phyloP scores from a whole-genome alignment of 2,329 filamentous ascomycete species.

The Gaeumannomyces tritici region DNA sequence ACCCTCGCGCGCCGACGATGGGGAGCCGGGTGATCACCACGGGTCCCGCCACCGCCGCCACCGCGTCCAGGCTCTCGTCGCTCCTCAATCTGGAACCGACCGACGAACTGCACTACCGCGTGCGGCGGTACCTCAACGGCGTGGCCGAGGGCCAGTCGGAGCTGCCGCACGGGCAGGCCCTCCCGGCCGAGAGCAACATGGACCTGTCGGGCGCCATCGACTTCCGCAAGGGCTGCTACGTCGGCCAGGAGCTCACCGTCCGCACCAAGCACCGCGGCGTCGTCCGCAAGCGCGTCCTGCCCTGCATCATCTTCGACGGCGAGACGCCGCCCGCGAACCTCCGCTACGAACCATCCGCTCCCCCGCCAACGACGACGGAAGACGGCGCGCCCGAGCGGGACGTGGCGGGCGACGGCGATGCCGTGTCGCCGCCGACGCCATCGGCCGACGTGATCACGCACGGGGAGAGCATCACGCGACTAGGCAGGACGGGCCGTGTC shows the following conservation, averaged over 20 bases:
- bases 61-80: conserved; percentile 2
- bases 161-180: conserved; percentile 57
- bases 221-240: conserved; percentile 93
- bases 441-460: conserved; percentile 28
- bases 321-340: conserved; percentile 29
- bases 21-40: conserved; percentile 38
- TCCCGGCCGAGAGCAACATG: conserved; percentile 85
- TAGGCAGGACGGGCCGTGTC: conserved; percentile 52
- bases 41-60: neutral
- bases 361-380: neutral
- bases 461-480: conserved; percentile 39
- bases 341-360: conserved; percentile 12
- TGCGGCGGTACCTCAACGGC: conserved; percentile 70
- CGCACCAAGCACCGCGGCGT: conserved; percentile 91
- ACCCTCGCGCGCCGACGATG: conserved; percentile 45
- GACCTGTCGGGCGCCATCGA: conserved; percentile 80
- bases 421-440: conserved; percentile 12
- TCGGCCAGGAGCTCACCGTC: conserved; percentile 94
- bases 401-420: conserved; percentile 9
- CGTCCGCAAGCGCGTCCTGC: conserved; percentile 81
- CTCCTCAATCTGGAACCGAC: conserved; percentile 16
- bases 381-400: neutral
- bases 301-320: conserved; percentile 60
- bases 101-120: conserved; percentile 54
- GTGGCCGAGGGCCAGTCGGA: conserved; percentile 80